A percentile compares a stretch with the other conserved stretches of the same genome.
These are phyloP conservation scores for Botrytis medusae DNA, from an alignment of 2,329 filamentous ascomycete species.

Conservation along the genomic window DNA sequence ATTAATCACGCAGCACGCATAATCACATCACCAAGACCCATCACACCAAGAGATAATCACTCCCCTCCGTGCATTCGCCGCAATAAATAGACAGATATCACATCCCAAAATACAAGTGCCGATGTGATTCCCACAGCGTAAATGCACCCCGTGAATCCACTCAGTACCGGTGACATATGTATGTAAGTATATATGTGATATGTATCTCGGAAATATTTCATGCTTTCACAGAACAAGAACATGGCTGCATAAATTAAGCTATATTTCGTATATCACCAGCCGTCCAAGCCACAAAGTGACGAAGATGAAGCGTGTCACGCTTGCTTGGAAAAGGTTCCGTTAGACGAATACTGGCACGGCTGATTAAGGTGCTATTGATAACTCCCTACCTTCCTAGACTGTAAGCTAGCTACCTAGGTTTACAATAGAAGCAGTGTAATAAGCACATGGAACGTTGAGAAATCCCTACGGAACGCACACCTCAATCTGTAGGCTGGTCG, in stretches of 20 bases:
- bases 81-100: not conserved
- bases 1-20: not conserved
- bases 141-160: conserved; percentile 3
- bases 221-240: not conserved
- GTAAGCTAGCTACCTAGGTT: not conserved
- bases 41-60: not conserved
- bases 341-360: not conserved
- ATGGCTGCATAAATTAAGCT: not conserved
- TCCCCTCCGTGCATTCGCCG: not conserved
- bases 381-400: not conserved
- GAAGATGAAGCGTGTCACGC: not conserved
- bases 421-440: not conserved
- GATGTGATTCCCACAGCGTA: not conserved
- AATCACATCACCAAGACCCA: conserved; percentile 1
- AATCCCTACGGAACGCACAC: not conserved
- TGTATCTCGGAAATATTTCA: not conserved
- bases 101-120: not conserved
- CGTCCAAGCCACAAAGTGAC: not conserved
- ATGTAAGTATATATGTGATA: not conserved
- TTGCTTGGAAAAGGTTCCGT: not conserved
- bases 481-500: not conserved
- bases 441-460: not conserved
- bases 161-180: not conserved
- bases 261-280: not conserved
- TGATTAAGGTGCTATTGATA: not conserved